phyloP scores from a whole-genome alignment of 164 flowering plant species.

The Dillenia turbinata region DNA sequence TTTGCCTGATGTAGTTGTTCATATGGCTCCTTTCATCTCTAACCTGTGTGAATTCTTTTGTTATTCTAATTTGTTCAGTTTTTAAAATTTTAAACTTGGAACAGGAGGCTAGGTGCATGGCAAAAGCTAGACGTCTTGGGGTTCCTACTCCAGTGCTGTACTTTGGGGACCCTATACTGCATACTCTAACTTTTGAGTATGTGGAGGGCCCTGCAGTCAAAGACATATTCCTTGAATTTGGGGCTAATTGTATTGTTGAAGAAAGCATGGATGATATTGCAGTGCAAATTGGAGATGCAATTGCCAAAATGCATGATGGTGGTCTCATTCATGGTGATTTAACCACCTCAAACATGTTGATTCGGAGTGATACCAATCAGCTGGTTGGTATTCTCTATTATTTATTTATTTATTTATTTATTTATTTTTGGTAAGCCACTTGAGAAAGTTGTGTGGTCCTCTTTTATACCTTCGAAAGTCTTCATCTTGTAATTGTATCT shows the following conservation, averaged over 20 bases:
- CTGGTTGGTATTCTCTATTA: constrained; percentile 44
- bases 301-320: constrained; percentile 91
- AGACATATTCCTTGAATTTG: constrained; percentile 80
- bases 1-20: constrained; percentile 10
- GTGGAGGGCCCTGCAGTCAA: constrained; percentile 86
- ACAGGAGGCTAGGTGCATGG: constrained; percentile 96
- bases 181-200: constrained; percentile 74
- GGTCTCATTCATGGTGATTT: constrained; percentile 94
- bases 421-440: background rate
- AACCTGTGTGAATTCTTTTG: background rate
- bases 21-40: background rate
- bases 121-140: constrained; percentile 90
- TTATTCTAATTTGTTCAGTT: too few relatives aligned
- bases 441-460: too few relatives aligned
- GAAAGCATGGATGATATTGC: constrained; percentile 71
- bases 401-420: too few relatives aligned
- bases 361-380: constrained; percentile 56
- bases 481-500: too few relatives aligned
- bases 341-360: constrained; percentile 94
- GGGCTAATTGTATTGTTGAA: constrained; percentile 49
- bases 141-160: constrained; percentile 77
- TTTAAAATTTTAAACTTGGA: constrained; percentile 7
- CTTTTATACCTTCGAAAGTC: too few relatives aligned
- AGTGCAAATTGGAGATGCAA: constrained; percentile 76
- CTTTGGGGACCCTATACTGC: constrained; percentile 57